phyloP scores from a whole-genome alignment of 1,139 yeast species.

The Suhomyces bribrorum region DNA sequence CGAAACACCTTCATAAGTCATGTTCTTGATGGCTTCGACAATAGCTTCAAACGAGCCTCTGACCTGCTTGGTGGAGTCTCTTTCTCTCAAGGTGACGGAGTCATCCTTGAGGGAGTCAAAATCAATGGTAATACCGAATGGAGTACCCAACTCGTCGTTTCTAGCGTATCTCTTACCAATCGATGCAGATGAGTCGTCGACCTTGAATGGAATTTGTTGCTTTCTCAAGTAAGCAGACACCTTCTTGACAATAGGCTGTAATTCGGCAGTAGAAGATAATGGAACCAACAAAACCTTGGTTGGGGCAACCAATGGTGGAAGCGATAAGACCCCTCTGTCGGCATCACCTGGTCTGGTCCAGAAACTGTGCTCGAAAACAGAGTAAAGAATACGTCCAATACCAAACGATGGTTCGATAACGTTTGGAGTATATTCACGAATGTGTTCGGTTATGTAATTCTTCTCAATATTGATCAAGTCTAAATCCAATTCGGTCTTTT shows the following conservation, averaged over 20 bases:
- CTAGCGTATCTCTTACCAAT: constrained; percentile 99
- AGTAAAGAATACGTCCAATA: constrained; percentile 94
- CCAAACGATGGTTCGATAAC: constrained; percentile 99
- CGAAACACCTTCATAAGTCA: constrained; percentile 69
- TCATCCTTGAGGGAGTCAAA: constrained; percentile 90
- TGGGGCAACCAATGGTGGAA: constrained; percentile 96
- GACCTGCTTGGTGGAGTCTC: constrained; percentile 96
- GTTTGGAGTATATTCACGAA: constrained; percentile 94
- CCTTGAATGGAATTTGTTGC: constrained; percentile 89
- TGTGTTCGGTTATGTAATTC: constrained; percentile 80
- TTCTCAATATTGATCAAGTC: constrained; percentile 74
- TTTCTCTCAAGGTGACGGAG: constrained; percentile 93
- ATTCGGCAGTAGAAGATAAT: constrained; percentile 78
- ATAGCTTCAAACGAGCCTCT: constrained; percentile 86
- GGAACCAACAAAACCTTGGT: constrained; percentile 96
- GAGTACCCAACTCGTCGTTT: constrained; percentile 99
- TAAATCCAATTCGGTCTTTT: constrained; percentile 65
- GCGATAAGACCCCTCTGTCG: constrained; percentile 88
- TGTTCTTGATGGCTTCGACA: constrained; percentile 72
- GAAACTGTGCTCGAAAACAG: constrained; percentile 91
- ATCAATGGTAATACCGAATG: constrained; percentile 97
- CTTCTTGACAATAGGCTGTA: constrained; percentile 72
- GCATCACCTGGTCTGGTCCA: constrained; percentile 93
- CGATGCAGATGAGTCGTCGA: constrained; percentile 96
- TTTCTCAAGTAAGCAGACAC: constrained; percentile 71